phyloP scores from a whole-genome alignment of 2,329 filamentous ascomycete species.

The Cryphonectria naterciae region DNA sequence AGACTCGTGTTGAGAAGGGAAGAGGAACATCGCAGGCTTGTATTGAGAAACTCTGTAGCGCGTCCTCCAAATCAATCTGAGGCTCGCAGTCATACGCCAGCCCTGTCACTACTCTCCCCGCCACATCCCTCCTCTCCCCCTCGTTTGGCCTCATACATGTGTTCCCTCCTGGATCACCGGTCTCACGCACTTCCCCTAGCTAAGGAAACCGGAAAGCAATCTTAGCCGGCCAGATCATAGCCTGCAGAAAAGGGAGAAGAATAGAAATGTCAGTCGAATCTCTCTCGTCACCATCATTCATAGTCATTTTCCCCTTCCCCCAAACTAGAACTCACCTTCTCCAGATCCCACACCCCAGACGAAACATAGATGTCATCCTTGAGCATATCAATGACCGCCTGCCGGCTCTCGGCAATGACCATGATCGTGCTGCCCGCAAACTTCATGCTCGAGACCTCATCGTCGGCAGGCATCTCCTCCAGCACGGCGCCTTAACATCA shows the following conservation, averaged over 20 bases:
- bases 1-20: background rate
- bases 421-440: conserved; percentile 78
- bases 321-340: conserved; percentile 54
- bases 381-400: conserved; percentile 70
- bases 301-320: background rate
- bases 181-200: conserved; percentile 23
- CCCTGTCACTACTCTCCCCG: background rate
- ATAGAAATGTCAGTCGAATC: conserved; percentile 9
- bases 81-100: background rate
- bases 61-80: background rate
- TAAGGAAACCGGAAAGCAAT: conserved; percentile 45
- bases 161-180: background rate
- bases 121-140: too few species aligned
- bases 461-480: conserved; percentile 66
- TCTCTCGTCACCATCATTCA: background rate
- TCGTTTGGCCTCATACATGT: background rate
- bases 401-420: conserved; percentile 65
- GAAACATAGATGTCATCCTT: conserved; percentile 74
- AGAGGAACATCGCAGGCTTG: background rate
- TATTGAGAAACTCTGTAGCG: background rate
- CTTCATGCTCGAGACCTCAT: conserved; percentile 60
- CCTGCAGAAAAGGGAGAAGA: conserved; percentile 36
- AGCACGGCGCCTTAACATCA: conserved; percentile 65
- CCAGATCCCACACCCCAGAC: conserved; percentile 79
- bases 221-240: conserved; percentile 55